Evolutionary conservation across 2,329 filamentous ascomycete species (phyloP), one percentile per base, ranked within the genome.

Genomic region (Leptoxyphium fumago): DNA sequence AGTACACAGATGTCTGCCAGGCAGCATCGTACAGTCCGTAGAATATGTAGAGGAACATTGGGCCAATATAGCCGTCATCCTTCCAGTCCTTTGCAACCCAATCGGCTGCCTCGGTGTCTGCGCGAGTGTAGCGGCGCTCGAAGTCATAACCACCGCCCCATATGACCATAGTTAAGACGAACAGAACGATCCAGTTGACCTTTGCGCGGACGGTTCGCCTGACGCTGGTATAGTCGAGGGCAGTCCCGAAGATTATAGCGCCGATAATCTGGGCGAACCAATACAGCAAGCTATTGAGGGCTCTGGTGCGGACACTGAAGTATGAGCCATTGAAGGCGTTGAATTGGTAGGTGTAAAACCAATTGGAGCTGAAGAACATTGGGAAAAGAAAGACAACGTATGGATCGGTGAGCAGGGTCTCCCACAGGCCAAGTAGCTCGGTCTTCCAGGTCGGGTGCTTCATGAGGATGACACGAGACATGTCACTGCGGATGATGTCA

Each of bases 1-100:
- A 95, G 71, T 96, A 95, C 41, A 88, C 80, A 56, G 72, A 79
- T 0, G 86, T 89, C 69, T 96, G 89, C 81, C 86, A 95, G 44
- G 80, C 76, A 38, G 88, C 85, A 61, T 95, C 89, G 54, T 80
- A 91, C 63, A 91, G 81, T 36, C 86, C 86, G 61, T 91, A 93
- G 64, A 88, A 88, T 57, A 94, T 84, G 69, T 87, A 93, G 43
- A 94, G 66, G 61, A 94, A 85, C 76, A 94, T 84, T 10, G 84
- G 83, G 0, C 82, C 85, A 46, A 80, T 71, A 59, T 82, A 91
- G 43, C 76, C 77, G 26, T 69, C 64, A 44, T 77, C 70, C 2
- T 68, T 72, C 79, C 82, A 91, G 62, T 91, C 84, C 41, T 63
- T 65, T 54, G 63, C 63, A n/a, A 50, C 46, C 43, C 57, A 57